Base-by-base conservation (phyloP, 2,329 filamentous ascomycete species). In the Verticillium dahliae region DNA sequence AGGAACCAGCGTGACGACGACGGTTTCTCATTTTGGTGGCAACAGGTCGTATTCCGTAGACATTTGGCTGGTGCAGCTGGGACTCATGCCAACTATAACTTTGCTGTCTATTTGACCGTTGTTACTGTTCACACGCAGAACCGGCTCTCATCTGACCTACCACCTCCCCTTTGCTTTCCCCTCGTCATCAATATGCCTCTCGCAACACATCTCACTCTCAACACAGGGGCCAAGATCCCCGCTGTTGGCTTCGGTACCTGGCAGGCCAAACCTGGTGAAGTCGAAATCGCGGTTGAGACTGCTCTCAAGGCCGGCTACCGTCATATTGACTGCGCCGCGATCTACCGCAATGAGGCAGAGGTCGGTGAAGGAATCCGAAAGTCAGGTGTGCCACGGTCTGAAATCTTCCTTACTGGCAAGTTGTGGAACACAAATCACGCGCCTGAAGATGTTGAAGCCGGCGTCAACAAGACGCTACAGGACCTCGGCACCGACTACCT, bases 361-460 rank as follows among this genome's bases (percentile, higher is more conserved):
- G 76, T 80, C 33, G 78, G 76, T 5, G 68, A 72, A 37, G 78
- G 75, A n/a, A 75, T 80, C 60, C 72, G 71, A 61, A 72, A 73
- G 59, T 74, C 71, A 58, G 68, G 75, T 64, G 67, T 79, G 61
- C 70, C 71, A 62, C 74, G 76, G 15, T 73, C 69, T 15, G 73
- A 78, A 3, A 72, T 81, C 57, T 76, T 81, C 71, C 75, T 84
- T 59, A 86, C 84, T n/a, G 81, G 80, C 65, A 88, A 88, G 74
- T 75, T 87, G 13, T 87, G 83, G 84, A 85, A 85, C 73, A 83
- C 76, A 13, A 74, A 80, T 50, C 82, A 84, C 67, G 71, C 75
- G 59, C 75, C 78, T 1, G 73, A 80, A 45, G 74, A 82, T 62
- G 77, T 85, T 39, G 79, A 80, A 67, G 72, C 74, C 59, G 80